These are phyloP conservation scores for Gardenia jasminoides DNA, from an alignment of 257 asterid species.

Conservation along the genomic window DNA sequence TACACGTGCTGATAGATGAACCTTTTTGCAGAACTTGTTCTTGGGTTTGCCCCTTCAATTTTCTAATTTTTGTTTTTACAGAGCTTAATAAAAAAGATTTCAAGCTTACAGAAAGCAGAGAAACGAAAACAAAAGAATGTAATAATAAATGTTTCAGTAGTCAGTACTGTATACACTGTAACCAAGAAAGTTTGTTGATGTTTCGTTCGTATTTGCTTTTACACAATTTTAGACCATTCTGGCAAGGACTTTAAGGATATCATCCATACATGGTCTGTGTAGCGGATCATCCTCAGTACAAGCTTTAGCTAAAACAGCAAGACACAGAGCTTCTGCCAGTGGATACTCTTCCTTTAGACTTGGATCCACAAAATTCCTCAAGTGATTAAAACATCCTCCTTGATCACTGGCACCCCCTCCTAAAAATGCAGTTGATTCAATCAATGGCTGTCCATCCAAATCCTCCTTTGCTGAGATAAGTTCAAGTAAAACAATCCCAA, in stretches of 20 bases:
- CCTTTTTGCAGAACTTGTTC: too few relatives aligned
- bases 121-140: background rate
- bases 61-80: too few relatives aligned
- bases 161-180: too few relatives aligned
- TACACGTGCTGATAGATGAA: too few relatives aligned
- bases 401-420: slow-evolving; percentile 43
- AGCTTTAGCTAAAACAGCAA: slow-evolving; percentile 73
- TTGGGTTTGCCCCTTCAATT: too few relatives aligned
- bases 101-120: too few relatives aligned
- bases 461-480: slow-evolving; percentile 53
- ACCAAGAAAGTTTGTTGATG: background rate
- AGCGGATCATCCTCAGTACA: slow-evolving; percentile 70
- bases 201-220: slow-evolving; percentile 11
- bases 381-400: slow-evolving; percentile 65
- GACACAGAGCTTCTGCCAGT: slow-evolving; percentile 66
- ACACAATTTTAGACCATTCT: slow-evolving; percentile 45
- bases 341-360: slow-evolving; percentile 65
- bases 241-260: slow-evolving; percentile 69
- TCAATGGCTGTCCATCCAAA: slow-evolving; percentile 37
- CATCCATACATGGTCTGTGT: slow-evolving; percentile 75
- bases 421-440: slow-evolving; percentile 42
- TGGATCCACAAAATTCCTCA: slow-evolving; percentile 63
- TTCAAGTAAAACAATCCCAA: slow-evolving; percentile 64
- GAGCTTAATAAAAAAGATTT: too few relatives aligned
- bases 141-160: background rate